Base-by-base conservation (phyloP, 495 filamentous ascomycete genomes). In the Penicillium cinerascens region DNA sequence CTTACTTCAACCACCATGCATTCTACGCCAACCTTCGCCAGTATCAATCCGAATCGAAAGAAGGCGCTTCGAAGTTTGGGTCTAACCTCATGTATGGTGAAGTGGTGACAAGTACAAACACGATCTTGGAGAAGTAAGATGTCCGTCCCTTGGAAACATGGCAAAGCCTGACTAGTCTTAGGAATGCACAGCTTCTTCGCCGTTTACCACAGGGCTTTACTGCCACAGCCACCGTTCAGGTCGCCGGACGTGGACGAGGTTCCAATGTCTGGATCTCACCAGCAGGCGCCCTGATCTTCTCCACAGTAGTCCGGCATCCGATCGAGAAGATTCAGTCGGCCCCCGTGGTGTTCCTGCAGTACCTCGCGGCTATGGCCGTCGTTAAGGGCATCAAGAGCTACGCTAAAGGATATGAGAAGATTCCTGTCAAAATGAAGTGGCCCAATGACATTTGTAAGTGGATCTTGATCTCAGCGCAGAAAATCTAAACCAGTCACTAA, bases 251-350 rank as follows among this genome's bases (percentile, higher is more conserved):
- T 38, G 93, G 93, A 17, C 87, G 93, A 2, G 95, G 95, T 5
- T 83, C 77, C 38, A 97, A 98, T 59, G 88, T 96, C 58, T 98
- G 95, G 93, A 84, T 98, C 2, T 91, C 93, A 0, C 95, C 93
- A 3, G 79, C 88, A 2, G 93, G 93, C 0, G 81, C 83, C 17
- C 79, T 98, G 8, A 84, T 97, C 59, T 91, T 93, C 73, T 95
- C 89, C 7, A 89, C 86, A 11, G 82, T 92, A 16, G 79, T 98
- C 41, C 86, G 87, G 29, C 95, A 97, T 70, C 78, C 86, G 7
- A 82, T 88, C 27, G 75, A 83, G 26, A 78, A 91, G 44, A 82
- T 82, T 15, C 68, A 80, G 5, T 79, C 80, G 1, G 88, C 93
- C 0, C 92, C 95, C 2, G 87, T 98, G 4, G 84, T 96, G 6